Percentiles rank a stretch among this genome's conserved stretches.
Conservation (phyloP, 106 monocot genomes). For the Dioscorea dumetorum region DNA sequence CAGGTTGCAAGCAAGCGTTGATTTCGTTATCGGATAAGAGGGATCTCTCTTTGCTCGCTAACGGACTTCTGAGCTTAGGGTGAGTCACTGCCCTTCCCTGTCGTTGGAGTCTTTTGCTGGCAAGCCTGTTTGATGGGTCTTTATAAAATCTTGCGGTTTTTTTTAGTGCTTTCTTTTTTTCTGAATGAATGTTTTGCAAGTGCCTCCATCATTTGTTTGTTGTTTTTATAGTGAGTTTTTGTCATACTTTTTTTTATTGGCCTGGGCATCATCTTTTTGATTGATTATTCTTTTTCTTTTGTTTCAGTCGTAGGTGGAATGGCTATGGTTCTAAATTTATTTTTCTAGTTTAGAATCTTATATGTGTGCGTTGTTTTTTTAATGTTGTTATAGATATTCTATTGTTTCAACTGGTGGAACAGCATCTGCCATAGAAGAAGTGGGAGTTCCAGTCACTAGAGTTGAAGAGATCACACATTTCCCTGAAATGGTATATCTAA, state of each 20-base stretch:
- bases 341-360: background rate
- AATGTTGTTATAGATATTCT: slow-evolving; percentile 40
- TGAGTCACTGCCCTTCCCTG: slow-evolving; percentile 12
- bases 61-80: slow-evolving; percentile 86
- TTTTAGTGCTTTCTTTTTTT: background rate
- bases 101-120: background rate
- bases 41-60: slow-evolving; percentile 65
- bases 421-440: slow-evolving; percentile 58
- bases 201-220: background rate
- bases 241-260: background rate
- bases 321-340: background rate
- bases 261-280: background rate
- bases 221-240: background rate
- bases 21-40: slow-evolving; percentile 89
- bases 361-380: background rate
- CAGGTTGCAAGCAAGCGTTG: slow-evolving; percentile 75
- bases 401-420: slow-evolving; percentile 93
- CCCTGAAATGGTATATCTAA: slow-evolving; percentile 71
- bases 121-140: background rate
- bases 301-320: background rate
- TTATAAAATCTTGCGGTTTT: background rate
- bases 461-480: slow-evolving; percentile 90
- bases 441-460: slow-evolving; percentile 74
- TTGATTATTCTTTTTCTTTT: background rate
- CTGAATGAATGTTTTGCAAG: background rate